Percentiles rank a stretch among this genome's conserved stretches.
phyloP scores from a whole-genome alignment of 345 rosid genomes.

The Streptanthus diversifolius region DNA sequence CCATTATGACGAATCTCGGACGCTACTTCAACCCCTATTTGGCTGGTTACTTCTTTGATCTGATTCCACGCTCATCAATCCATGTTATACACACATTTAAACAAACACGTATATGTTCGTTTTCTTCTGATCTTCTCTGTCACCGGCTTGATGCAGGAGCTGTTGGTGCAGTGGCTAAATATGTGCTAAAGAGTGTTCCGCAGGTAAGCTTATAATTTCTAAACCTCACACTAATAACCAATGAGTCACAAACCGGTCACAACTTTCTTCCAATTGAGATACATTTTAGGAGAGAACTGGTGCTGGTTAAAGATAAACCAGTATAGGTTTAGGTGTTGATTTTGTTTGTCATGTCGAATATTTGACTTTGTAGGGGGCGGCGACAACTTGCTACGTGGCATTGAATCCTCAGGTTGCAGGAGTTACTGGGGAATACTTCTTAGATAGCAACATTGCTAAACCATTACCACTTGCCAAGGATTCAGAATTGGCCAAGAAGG shows the following conservation, averaged over 20 bases:
- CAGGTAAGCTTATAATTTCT: conserved; percentile 24
- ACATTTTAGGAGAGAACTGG: background rate
- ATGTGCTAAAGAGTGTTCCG: conserved; percentile 28
- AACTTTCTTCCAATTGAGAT: background rate
- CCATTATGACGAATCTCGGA: conserved; percentile 51
- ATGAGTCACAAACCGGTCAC: background rate
- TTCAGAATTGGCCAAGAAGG: conserved; percentile 41
- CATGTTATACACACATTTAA: background rate
- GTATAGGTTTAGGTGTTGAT: background rate
- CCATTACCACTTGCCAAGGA: conserved; percentile 43
- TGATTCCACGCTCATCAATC: background rate
- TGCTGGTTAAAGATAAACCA: background rate
- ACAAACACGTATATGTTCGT: background rate
- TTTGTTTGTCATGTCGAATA: background rate
- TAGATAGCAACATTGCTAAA: conserved; percentile 46
- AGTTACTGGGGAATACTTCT: conserved; percentile 49
- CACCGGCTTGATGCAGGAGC: conserved; percentile 20
- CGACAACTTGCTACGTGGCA: conserved; percentile 73
- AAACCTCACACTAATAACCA: background rate
- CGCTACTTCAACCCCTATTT: conserved; percentile 36
- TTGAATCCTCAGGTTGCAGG: conserved; percentile 60
- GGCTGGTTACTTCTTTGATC: conserved; percentile 35
- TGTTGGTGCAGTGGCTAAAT: conserved; percentile 30
- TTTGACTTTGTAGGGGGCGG: conserved; percentile 50
- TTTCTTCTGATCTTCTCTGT: background rate